Conservation (phyloP, 257 asterid genomes). For the Phtheirospermum japonicum region DNA sequence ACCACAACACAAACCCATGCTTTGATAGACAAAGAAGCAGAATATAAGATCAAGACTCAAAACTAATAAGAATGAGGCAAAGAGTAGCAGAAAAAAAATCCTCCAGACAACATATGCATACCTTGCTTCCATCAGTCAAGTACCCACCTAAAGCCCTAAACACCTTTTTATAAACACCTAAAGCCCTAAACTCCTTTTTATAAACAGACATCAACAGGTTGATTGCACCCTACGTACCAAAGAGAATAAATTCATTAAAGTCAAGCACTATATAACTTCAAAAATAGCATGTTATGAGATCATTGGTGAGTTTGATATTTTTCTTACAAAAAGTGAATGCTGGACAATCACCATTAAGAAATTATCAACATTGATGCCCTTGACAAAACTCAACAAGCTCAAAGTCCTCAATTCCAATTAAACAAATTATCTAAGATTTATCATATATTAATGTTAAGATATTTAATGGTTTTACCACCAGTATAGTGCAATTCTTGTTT, state of each 20-base stretch:
- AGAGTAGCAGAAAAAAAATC: conserved; percentile 9
- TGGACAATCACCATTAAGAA: neutral
- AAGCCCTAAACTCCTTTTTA: conserved; percentile 71
- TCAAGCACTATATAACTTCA: conserved; percentile 7
- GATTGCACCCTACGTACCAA: conserved; percentile 73
- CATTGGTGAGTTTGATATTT: neutral
- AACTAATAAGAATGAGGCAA: conserved; percentile 3
- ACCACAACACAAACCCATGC: too few relatives aligned
- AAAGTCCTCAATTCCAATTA: neutral
- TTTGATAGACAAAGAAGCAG: conserved; percentile 18
- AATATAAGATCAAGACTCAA: conserved; percentile 23
- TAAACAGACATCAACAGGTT: conserved; percentile 90
- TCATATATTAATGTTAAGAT: conserved; percentile 7
- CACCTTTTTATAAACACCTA: conserved; percentile 94
- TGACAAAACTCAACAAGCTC: conserved; percentile 10
- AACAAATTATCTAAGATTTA: neutral
- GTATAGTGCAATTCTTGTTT: neutral
- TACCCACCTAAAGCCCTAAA: conserved; percentile 74
- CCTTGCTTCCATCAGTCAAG: conserved; percentile 88
- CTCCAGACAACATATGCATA: conserved; percentile 31
- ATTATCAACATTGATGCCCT: neutral
- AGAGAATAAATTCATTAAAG: conserved; percentile 26
- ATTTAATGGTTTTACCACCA: neutral
- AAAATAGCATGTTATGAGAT: neutral
- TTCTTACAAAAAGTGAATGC: neutral